Conservation (phyloP, 140 eudicot species). For the Anethum foeniculum region DNA sequence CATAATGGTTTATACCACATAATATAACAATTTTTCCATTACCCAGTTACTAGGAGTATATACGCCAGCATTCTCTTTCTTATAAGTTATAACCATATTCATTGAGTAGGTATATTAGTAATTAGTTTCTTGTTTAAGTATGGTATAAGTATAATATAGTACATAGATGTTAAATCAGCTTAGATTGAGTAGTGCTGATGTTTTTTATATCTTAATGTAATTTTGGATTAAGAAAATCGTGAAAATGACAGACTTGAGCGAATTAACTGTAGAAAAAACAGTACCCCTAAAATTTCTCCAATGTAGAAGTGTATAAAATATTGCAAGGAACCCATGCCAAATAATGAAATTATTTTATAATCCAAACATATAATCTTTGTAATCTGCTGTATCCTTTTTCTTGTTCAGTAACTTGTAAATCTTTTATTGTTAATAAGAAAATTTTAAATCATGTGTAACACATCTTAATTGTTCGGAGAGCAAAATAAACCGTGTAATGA, state of each 20-base stretch:
- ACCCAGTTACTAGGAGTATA: background rate
- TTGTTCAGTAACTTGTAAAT: background rate
- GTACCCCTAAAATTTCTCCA: background rate
- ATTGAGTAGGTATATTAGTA: background rate
- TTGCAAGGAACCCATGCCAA: background rate
- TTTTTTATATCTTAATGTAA: background rate
- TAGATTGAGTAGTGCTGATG: background rate
- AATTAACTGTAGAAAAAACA: background rate
- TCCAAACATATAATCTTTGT: background rate
- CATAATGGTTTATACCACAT: background rate
- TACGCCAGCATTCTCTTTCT: background rate
- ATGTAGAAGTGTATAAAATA: background rate
- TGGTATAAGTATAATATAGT: background rate
- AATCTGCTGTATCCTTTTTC: background rate
- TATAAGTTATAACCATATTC: background rate
- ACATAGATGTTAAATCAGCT: background rate
- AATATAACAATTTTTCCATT: background rate
- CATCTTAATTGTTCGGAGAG: background rate
- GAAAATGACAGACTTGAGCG: background rate
- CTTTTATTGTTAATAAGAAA: background rate
- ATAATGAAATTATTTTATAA: background rate
- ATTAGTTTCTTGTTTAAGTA: background rate
- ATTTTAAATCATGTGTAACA: background rate
- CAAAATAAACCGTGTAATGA: background rate
- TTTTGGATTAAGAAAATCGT: background rate